Conservation (phyloP, 2,329 filamentous ascomycete species). For the Volutella citrinella region DNA sequence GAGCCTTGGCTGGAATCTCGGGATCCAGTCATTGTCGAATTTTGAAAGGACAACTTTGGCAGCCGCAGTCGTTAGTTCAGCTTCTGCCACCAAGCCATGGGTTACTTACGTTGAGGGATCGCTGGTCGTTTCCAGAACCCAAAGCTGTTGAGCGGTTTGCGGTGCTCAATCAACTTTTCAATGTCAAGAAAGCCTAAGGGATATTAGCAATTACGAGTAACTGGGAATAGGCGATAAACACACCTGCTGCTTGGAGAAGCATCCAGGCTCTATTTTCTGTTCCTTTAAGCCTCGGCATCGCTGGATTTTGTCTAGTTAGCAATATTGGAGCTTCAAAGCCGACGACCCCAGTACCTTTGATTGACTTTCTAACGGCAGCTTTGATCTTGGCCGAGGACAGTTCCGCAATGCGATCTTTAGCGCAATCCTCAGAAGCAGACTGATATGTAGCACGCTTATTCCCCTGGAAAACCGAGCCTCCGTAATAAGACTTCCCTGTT, state of each 20-base stretch:
- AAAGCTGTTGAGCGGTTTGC: conserved; percentile 12
- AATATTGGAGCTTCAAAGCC: neutral
- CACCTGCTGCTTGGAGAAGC: conserved; percentile 17
- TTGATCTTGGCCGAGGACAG: conserved; percentile 13
- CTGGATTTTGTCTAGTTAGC: conserved; percentile 2
- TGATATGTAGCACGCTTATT: neutral
- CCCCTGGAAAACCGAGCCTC: too few relatives aligned
- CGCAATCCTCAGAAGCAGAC: conserved; percentile 8
- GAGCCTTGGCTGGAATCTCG: conserved; percentile 13
- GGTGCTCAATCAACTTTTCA: conserved; percentile 20
- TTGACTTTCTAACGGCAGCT: conserved; percentile 11
- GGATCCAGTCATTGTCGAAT: conserved; percentile 9
- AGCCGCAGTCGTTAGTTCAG: too few relatives aligned
- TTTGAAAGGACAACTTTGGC: conserved; percentile 12
- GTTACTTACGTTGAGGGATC: conserved; percentile 16
- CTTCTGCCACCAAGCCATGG: too few relatives aligned
- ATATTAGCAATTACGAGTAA: neutral
- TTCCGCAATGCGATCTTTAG: conserved; percentile 13
- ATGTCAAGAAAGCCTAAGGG: conserved; percentile 16
- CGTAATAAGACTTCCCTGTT: neutral
- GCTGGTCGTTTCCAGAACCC: conserved; percentile 19
- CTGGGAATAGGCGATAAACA: neutral
- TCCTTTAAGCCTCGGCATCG: conserved; percentile 8
- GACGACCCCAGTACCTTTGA: conserved; percentile 7
- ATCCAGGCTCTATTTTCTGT: conserved; percentile 16